Evolutionary conservation across 2,329 filamentous ascomycete species (phyloP), one percentile per base, ranked within the genome.

Genomic region (Nannizziopsis arthrosporioides): DNA sequence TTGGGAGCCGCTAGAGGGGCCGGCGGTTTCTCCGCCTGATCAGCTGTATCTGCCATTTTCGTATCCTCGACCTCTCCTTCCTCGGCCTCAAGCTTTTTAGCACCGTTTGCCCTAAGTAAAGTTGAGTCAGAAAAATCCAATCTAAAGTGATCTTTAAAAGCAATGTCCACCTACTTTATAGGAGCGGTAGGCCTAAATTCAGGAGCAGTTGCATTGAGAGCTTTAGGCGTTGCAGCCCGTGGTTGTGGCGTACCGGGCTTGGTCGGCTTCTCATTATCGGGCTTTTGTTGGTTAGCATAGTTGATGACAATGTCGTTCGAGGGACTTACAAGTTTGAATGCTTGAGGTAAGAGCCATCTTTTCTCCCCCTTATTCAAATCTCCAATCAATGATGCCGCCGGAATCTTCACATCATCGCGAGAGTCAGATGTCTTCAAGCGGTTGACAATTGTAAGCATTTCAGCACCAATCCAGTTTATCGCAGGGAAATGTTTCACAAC

Each of bases 401-500:
- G 66, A 27, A 71, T 71, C 55, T 73, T 72, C 35, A 73, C 64
- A 56, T 73, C 71, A 50, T 72, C 69, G 54, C 70, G 62, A 40
- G 40, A 49, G 42, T 68, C 65, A 46, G 71, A 68, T 12, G 63
- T 67, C 48, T 69, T 65, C 36, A 73, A 55, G 14, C 60, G 58
- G 42, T 68, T 68, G 43, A 73, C 67, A 44, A 63, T 64, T 4
- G 57, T 62, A 38, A 68, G 58, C 59, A 72, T 66, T 44, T 67
- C 62, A 14, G 60, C 59, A 31, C 86, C 92, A 75, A 94, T 90
- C 64, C 87, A 92, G 60, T 94, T 87, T 50, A 96, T 79, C 12
- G 82, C 83, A 3, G 92, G 93, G 73, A 94, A 98, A 58, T 81
- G 76, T 44, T 87, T 80, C 18, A 86, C 77, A 42, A 94, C 75